These are phyloP conservation scores for Fusarium falciforme DNA, from an alignment of 2,329 filamentous ascomycete species.

Conservation along the genomic window DNA sequence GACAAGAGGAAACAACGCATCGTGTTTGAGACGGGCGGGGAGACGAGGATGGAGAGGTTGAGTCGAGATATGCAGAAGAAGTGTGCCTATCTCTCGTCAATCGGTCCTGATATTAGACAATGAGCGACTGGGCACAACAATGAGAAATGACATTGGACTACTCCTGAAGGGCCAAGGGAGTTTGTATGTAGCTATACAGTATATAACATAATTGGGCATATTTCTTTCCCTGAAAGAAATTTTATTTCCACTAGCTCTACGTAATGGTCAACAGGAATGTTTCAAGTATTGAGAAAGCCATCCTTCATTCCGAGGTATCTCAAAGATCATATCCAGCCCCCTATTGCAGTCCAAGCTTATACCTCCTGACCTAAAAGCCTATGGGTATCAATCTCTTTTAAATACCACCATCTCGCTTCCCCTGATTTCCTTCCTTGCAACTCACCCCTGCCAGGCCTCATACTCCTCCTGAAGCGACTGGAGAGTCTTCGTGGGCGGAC, in stretches of 20 bases:
- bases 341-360: background rate
- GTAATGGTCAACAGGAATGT: background rate
- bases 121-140: background rate
- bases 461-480: background rate
- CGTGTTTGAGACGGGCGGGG: constrained; percentile 54
- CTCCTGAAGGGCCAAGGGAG: background rate
- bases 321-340: background rate
- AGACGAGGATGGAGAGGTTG: constrained; percentile 54
- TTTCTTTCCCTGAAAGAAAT: background rate
- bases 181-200: background rate
- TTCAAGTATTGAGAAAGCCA: background rate
- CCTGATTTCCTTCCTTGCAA: background rate
- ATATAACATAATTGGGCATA: background rate
- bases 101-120: constrained; percentile 31
- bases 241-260: background rate
- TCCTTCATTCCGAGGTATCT: background rate
- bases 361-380: background rate
- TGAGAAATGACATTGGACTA: background rate
- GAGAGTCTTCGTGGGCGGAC: background rate
- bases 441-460: background rate
- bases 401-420: background rate
- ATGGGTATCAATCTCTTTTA: background rate
- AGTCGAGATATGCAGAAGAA: constrained; percentile 39
- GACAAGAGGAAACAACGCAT: constrained; percentile 46
- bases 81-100: constrained; percentile 38